Evolutionary conservation across 352 stramenopile species (phyloP).

Genomic region (Globisporangium paddicum): DNA sequence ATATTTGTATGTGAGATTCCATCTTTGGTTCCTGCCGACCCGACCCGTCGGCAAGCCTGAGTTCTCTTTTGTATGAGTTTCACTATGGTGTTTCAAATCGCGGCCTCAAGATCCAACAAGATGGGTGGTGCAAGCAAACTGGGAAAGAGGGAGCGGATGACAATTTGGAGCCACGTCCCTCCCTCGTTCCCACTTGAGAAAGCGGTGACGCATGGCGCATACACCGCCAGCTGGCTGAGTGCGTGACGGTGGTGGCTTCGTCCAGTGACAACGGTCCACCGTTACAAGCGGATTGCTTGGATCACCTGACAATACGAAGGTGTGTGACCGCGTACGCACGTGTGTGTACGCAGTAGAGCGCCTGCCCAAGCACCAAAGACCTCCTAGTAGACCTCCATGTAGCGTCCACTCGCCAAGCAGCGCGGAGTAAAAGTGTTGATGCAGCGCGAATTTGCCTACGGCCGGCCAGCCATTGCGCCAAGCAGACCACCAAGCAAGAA

Average conservation of each 20-base stretch:
- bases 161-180: background rate
- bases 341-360: background rate
- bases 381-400: background rate
- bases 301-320: background rate
- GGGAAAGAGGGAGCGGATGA: background rate
- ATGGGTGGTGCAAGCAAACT: background rate
- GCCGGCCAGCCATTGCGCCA: background rate
- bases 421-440: background rate
- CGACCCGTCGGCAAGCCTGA: background rate
- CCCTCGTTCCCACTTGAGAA: background rate
- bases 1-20: background rate
- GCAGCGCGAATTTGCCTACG: background rate
- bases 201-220: constrained; percentile 13
- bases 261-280: constrained; percentile 2
- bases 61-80: background rate
- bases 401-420: background rate
- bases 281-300: background rate
- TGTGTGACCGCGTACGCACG: background rate
- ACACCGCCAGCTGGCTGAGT: background rate
- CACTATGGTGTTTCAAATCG: background rate
- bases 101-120: background rate
- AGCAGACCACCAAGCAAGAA: too few relatives aligned
- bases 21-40: background rate
- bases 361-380: background rate
- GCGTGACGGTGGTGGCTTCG: constrained; percentile 4